Base-by-base conservation (phyloP, 2,329 filamentous ascomycete genomes). In the Colletotrichum tofieldiae region DNA sequence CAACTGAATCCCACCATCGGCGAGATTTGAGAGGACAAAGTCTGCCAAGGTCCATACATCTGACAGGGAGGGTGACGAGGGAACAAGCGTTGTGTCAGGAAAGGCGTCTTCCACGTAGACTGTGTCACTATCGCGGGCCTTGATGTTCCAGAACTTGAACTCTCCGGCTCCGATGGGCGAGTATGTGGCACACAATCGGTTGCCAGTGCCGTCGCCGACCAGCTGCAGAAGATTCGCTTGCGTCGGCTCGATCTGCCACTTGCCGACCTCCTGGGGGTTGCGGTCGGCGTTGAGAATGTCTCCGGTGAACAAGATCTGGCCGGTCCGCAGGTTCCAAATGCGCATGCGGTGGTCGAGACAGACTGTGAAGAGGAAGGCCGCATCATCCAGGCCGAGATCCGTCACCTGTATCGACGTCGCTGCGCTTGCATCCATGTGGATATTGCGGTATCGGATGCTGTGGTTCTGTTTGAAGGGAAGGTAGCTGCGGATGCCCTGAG, bases 81-180 rank as follows among this genome's bases (percentile, higher is more conserved):
- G 93, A 35, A 92, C 86, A 41, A 96, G 85, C 16, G 87, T 85
- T 9, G 84, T 79, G 14, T 88, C 86, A 0, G 93, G 89, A 76
- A 93, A 95, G 29, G 94, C 84, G 76, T 97, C 94, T 74, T 91
- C 88, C 18, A 97, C 86, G 11, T 91, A 86, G 26, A 94, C 80
- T 2, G 84, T 86, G 77, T 93, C 87, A 76, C 88, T 88, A 65
- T 92, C 89, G 75, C 91, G 89, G 23, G 93, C 89, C 65, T 90
- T 89, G n/a, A 91, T 82, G 75, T 85, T 87, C 94, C 95, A 99
- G 79, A 99, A 95, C 81, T 98, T 98, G 87, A 99, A 98, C 79
- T 96, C 93, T 45, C 96, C 93, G 51, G 92, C 90, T 39, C 95
- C 93, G 74, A 96, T 91, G 0, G 96, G 96, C 14, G 95, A 98